Conservation (phyloP, 495 filamentous ascomycete species). For the Neurospora sp. region DNA sequence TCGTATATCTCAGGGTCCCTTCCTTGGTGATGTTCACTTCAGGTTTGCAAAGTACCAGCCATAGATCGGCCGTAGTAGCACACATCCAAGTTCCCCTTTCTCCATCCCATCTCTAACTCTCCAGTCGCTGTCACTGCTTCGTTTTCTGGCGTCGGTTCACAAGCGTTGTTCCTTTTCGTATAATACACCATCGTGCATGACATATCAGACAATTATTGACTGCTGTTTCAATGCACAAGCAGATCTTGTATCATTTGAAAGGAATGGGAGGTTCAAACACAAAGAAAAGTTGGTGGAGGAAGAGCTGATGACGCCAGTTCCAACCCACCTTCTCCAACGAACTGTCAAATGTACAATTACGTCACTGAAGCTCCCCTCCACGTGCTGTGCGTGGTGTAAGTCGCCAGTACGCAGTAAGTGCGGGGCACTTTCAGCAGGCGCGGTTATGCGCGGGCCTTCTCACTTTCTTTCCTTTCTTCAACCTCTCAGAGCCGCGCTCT, state of each 20-base stretch:
- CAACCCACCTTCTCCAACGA: neutral
- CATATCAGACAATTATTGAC: neutral
- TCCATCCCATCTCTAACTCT: neutral
- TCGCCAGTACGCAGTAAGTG: neutral
- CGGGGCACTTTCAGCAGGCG: neutral
- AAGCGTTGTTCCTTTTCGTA: neutral
- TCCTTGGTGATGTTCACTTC: neutral
- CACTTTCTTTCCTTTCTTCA: neutral
- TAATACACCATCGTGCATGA: neutral
- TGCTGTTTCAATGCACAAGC: neutral
- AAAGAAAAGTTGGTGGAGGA: neutral
- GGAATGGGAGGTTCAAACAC: neutral
- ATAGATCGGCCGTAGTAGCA: neutral
- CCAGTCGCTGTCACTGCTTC: neutral
- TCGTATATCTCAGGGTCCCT: neutral
- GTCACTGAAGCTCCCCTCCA: neutral
- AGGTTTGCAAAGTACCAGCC: neutral
- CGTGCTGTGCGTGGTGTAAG: neutral
- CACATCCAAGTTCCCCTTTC: neutral
- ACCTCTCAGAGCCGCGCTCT: neutral
- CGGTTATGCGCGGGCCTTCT: neutral
- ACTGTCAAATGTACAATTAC: neutral
- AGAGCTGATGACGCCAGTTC: neutral
- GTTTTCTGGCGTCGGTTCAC: neutral
- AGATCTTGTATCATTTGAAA: neutral